Evolutionary conservation across 768 basidiomycete genomes (phyloP), one percentile per base, ranked within the genome.

Genomic region (Calocera viscosa): DNA sequence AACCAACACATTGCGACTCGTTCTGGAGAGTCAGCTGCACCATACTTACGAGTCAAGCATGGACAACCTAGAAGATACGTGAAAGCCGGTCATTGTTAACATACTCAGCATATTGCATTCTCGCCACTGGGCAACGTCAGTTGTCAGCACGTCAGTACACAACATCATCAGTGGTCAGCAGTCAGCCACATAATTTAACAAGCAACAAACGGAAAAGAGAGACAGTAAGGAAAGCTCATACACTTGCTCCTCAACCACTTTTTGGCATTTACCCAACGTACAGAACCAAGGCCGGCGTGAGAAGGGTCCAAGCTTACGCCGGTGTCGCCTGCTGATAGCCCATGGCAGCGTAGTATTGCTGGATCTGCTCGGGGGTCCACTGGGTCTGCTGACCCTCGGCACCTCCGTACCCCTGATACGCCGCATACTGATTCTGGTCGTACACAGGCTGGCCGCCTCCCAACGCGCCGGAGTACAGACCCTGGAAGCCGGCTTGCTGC

Each of bases 81-180:
- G n/a, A n/a, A 16, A 26, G 22, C 24, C 14, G 24, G 49, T 10
- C 8, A 10, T 7, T 26, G 22, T 24, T 7, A 16, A 16, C 49
- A 49, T 24, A 60, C 14, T 60, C 53, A 60, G 53, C 53, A 60
- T 60, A 60, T 60, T 47, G 19, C 53, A 60, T 60, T 60, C 53
- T 60, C 53, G 53, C 26, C 53, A 30, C 53, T 60, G 53, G 14
- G 30, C 53, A 60, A 60, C 53, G 53, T 60, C 53, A 60, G 53
- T 60, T 60, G 53, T 60, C 53, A 60, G 53, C 22, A 32, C 30
- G 26, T 28, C 53, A 60, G 26, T 28, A 60, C 53, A 60, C 2
- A 11, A n/a, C 14, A 32, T 10, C 53, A 32, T 60, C 53, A 60
- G 24, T 22, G 30, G 26, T 30, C 30, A 60, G 53, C 30, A 2